phyloP scores from a whole-genome alignment of 495 filamentous ascomycete species.

The Pseudevernia furfuracea region DNA sequence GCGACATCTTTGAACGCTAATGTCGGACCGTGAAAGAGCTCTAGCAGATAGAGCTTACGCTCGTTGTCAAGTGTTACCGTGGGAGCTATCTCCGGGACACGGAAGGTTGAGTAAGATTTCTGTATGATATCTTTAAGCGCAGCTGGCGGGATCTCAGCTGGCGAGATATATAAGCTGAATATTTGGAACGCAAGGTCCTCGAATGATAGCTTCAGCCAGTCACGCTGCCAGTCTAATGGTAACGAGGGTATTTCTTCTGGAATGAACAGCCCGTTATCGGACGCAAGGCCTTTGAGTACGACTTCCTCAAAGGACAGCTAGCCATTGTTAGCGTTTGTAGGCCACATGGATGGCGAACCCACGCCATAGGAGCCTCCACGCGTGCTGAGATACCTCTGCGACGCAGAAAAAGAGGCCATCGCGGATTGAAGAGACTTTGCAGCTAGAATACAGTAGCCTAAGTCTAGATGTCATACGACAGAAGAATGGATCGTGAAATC shows the following conservation, averaged over 20 bases:
- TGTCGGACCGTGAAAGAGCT: slow-evolving; percentile 97
- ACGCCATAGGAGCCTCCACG: too few species aligned
- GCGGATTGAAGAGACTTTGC: too few species aligned
- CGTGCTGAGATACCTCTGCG: too few species aligned
- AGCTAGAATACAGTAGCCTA: too few species aligned
- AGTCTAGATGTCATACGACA: too few species aligned
- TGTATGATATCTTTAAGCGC: slow-evolving; percentile 75
- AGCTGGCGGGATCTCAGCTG: too few species aligned
- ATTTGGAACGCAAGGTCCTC: neutral
- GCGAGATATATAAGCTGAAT: too few species aligned
- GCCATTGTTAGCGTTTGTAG: too few species aligned
- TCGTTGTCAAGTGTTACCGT: slow-evolving; percentile 56
- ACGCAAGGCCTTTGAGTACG: slow-evolving; percentile 82
- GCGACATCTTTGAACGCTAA: slow-evolving; percentile 80
- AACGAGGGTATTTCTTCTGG: slow-evolving; percentile 73
- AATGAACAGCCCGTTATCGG: slow-evolving; percentile 83
- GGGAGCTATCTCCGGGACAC: slow-evolving; percentile 63
- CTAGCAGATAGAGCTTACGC: slow-evolving; percentile 71
- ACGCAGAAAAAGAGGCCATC: too few species aligned
- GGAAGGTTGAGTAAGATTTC: slow-evolving; percentile 80
- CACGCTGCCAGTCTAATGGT: slow-evolving; percentile 46
- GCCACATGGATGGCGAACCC: too few species aligned
- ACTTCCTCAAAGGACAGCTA: slow-evolving; percentile 90
- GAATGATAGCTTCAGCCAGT: slow-evolving; percentile 6
- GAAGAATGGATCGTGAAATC: too few species aligned